These are phyloP conservation scores for Erigeron canadensis DNA, from an alignment of 129 eudicot species.

Conservation along the genomic window DNA sequence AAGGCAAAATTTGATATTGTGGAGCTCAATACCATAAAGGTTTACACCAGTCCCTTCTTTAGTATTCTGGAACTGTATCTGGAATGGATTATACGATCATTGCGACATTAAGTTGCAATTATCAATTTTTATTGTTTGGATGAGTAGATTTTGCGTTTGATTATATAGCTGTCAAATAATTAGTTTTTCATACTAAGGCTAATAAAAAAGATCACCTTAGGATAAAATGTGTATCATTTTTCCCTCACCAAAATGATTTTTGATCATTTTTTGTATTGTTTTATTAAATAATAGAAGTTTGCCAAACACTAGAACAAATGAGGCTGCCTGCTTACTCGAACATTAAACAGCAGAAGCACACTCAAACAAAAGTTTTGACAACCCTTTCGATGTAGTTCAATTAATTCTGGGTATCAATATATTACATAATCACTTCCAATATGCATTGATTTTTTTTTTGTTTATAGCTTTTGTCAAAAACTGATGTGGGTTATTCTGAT, in stretches of 20 bases:
- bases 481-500: constrained; percentile 17
- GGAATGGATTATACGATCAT: too few species aligned
- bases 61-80: background rate
- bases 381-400: background rate
- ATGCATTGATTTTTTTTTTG: background rate
- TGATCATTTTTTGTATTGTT: background rate
- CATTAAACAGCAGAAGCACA: background rate
- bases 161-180: background rate
- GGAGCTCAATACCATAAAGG: constrained; percentile 87
- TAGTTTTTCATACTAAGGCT: background rate
- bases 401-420: background rate
- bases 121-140: too few species aligned
- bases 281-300: background rate
- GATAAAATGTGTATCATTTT: background rate
- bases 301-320: background rate
- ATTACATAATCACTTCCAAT: background rate
- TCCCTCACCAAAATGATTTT: background rate
- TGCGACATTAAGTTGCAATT: too few species aligned
- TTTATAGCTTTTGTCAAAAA: constrained; percentile 4
- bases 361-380: background rate
- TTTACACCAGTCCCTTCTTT: constrained; percentile 1
- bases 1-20: constrained; percentile 92
- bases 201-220: background rate
- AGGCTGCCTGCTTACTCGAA: background rate
- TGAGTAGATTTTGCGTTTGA: background rate